Evolutionary conservation across 441 rosid genomes (phyloP).

Genomic region (Pelargonium cotyledonis): DNA sequence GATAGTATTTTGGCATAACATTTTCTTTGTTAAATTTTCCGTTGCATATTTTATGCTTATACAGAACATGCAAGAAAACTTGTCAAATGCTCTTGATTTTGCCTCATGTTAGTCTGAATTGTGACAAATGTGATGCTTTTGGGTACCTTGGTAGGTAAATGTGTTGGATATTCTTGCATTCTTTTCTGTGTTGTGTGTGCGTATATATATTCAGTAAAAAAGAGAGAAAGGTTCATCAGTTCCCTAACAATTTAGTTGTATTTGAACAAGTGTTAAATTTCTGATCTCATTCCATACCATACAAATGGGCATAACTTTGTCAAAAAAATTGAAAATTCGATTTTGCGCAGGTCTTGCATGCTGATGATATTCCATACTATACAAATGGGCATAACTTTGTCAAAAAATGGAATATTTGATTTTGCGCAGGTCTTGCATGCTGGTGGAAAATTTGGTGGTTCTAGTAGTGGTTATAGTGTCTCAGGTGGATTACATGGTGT

Average conservation of each 20-base stretch:
- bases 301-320: not conserved
- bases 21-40: not conserved
- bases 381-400: not conserved
- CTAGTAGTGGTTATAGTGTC: constrained; percentile 86
- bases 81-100: not conserved
- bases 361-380: too few relatives aligned
- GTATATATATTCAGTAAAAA: not conserved
- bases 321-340: not conserved
- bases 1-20: not conserved
- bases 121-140: not conserved
- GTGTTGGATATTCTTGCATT: not conserved
- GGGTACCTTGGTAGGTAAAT: not conserved
- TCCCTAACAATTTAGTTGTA: not conserved
- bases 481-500: constrained; percentile 99
- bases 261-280: not conserved
- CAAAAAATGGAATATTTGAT: not conserved
- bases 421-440: constrained; percentile 86
- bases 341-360: constrained; percentile 79
- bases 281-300: not conserved
- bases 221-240: too few relatives aligned
- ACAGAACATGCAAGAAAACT: not conserved
- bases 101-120: not conserved
- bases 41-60: not conserved
- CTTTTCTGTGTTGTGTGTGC: not conserved
- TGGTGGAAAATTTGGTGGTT: constrained; percentile 97